These are phyloP conservation scores for Jimgerdemannia lactiflua DNA, from an alignment of 192 early-diverging fungal species.

Conservation along the genomic window DNA sequence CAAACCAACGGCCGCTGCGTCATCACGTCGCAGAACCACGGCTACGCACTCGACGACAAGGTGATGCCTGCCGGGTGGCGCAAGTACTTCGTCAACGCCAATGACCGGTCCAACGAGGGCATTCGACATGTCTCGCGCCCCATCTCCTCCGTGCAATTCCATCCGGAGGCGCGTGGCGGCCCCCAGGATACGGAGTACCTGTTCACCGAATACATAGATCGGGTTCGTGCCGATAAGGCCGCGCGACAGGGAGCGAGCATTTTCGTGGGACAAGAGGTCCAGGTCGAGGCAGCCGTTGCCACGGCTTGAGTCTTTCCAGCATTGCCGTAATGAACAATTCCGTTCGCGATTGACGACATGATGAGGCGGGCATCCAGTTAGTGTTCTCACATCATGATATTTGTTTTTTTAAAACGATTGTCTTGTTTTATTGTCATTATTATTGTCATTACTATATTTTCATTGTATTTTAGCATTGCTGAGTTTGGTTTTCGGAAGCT, in stretches of 20 bases:
- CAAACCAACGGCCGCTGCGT: conserved; percentile 74
- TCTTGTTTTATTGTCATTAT: too few relatives aligned
- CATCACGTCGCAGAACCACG: conserved; percentile 97
- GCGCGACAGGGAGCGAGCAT: conserved; percentile 11
- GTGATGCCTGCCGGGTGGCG: conserved; percentile 70
- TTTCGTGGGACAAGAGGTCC: not conserved
- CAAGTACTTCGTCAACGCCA: conserved; percentile 91
- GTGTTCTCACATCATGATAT: too few relatives aligned
- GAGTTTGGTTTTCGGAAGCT: too few relatives aligned
- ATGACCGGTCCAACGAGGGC: conserved; percentile 95
- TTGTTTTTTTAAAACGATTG: too few relatives aligned
- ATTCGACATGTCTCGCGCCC: conserved; percentile 73
- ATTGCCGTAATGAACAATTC: too few relatives aligned
- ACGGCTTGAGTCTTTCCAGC: too few relatives aligned
- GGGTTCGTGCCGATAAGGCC: conserved; percentile 61
- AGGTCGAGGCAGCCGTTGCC: not conserved
- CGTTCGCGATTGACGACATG: too few relatives aligned
- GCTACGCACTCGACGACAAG: conserved; percentile 76
- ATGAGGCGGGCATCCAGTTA: too few relatives aligned
- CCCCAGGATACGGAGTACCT: conserved; percentile 89
- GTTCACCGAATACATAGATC: conserved; percentile 76
- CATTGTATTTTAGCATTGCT: too few relatives aligned
- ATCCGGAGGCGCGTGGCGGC: conserved; percentile 95
- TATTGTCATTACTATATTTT: too few relatives aligned
- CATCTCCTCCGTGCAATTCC: conserved; percentile 89